Evolutionary conservation across 345 rosid genomes (phyloP).

Genomic region (Lumnitzera racemosa): DNA sequence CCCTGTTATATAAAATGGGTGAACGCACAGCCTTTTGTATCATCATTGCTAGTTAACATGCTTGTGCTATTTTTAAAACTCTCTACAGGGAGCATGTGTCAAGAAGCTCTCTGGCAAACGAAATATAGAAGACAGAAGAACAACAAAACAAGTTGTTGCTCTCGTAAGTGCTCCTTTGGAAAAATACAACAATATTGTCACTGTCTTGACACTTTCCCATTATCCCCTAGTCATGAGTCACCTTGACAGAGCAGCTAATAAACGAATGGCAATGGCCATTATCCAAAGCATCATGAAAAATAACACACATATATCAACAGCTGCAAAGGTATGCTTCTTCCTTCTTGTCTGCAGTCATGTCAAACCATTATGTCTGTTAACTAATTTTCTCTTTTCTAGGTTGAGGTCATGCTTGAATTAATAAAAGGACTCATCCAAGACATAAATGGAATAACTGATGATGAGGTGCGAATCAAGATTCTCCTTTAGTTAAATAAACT

Average conservation of each 20-base stretch:
- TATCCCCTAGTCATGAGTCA: constrained; percentile 86
- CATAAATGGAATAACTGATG: constrained; percentile 49
- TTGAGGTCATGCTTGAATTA: constrained; percentile 75
- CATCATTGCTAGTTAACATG: neutral
- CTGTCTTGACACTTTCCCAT: constrained; percentile 73
- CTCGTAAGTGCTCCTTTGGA: constrained; percentile 91
- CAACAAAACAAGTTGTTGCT: constrained; percentile 85
- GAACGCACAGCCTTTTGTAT: no score
- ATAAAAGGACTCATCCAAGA: constrained; percentile 89
- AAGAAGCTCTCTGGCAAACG: constrained; percentile 58
- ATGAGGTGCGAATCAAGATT: constrained; percentile 40
- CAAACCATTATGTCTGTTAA: constrained; percentile 8
- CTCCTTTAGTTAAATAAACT: no score
- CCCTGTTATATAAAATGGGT: no score
- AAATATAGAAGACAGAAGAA: constrained; percentile 65
- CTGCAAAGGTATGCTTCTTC: constrained; percentile 51
- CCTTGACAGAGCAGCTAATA: constrained; percentile 78
- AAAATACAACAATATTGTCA: constrained; percentile 77
- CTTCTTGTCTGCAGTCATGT: constrained; percentile 4
- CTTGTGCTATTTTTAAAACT: neutral
- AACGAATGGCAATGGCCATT: constrained; percentile 84
- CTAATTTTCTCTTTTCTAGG: constrained; percentile 35
- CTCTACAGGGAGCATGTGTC: constrained; percentile 69
- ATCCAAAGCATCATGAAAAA: constrained; percentile 87
- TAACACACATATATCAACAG: constrained; percentile 57